Percentiles rank a stretch among this genome's conserved stretches.
Evolutionary conservation across 768 basidiomycete genomes (phyloP).

Genomic region (Lepiota venenata): DNA sequence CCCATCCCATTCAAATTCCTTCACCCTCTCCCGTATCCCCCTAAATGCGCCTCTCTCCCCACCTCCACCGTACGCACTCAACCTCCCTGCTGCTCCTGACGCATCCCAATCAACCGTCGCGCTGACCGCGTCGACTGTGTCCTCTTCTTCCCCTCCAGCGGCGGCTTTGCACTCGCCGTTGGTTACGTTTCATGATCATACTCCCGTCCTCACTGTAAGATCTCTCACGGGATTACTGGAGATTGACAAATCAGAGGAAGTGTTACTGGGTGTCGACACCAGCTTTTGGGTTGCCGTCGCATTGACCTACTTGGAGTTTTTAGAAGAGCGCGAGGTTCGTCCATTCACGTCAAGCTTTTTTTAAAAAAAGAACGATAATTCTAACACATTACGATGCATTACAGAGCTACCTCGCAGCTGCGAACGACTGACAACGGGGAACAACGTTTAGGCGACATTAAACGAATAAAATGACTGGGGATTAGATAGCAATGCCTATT

Average conservation of each 20-base stretch:
- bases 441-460: not conserved
- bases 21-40: slow-evolving; percentile 45
- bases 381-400: not conserved
- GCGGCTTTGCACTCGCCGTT: slow-evolving; percentile 29
- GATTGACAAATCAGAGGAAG: slow-evolving; percentile 53
- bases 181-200: slow-evolving; percentile 68
- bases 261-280: slow-evolving; percentile 62
- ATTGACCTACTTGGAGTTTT: slow-evolving; percentile 72
- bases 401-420: slow-evolving; percentile 57
- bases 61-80: slow-evolving; percentile 35
- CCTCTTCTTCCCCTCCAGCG: not conserved
- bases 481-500: not conserved
- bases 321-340: slow-evolving; percentile 75
- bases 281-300: slow-evolving; percentile 78
- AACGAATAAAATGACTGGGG: not conserved
- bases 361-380: not conserved
- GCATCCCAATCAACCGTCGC: slow-evolving; percentile 15
- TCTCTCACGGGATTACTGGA: slow-evolving; percentile 63
- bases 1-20: slow-evolving; percentile 61
- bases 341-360: too few species aligned
- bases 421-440: slow-evolving; percentile 32
- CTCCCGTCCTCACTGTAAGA: slow-evolving; percentile 58
- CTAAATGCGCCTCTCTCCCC: slow-evolving; percentile 23
- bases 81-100: slow-evolving; percentile 9
- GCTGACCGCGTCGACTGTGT: slow-evolving; percentile 19